Percentiles rank a stretch among this genome's conserved stretches.
These are phyloP conservation scores for Nigrograna mackinnonii DNA, from an alignment of 2,329 filamentous ascomycete genomes.

Conservation along the genomic window DNA sequence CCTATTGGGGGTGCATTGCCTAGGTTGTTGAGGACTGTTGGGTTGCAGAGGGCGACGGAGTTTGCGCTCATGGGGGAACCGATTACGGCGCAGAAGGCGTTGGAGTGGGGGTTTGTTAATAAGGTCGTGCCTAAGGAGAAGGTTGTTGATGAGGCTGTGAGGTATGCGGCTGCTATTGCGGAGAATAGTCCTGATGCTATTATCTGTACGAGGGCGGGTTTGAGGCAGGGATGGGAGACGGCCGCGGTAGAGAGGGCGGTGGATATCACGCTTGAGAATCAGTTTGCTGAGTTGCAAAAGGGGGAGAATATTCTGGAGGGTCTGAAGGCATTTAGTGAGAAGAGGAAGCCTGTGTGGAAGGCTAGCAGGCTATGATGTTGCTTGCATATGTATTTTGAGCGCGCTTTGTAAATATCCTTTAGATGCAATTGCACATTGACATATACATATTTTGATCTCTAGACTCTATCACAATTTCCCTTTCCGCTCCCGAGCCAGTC, in stretches of 20 bases:
- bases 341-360: conserved; percentile 23
- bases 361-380: conserved; percentile 14
- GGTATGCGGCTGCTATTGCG: conserved; percentile 20
- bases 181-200: conserved; percentile 28
- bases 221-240: conserved; percentile 25
- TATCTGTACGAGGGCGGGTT: conserved; percentile 20
- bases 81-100: conserved; percentile 20
- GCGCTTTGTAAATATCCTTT: too few relatives aligned
- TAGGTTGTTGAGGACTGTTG: conserved; percentile 26
- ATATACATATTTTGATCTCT: too few relatives aligned
- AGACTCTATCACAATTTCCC: neutral
- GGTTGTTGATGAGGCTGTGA: conserved; percentile 20
- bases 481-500: conserved; percentile 9
- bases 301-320: conserved; percentile 43
- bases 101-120: conserved; percentile 29
- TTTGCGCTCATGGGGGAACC: conserved; percentile 26
- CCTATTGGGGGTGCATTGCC: conserved; percentile 27
- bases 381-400: too few relatives aligned
- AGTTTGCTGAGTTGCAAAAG: conserved; percentile 50
- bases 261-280: conserved; percentile 24
- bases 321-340: conserved; percentile 40
- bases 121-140: conserved; percentile 18
- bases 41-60: conserved; percentile 27
- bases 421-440: too few relatives aligned
- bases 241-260: conserved; percentile 22